Base-by-base conservation (phyloP, 2,329 filamentous ascomycete genomes). In the Alternaria atra region DNA sequence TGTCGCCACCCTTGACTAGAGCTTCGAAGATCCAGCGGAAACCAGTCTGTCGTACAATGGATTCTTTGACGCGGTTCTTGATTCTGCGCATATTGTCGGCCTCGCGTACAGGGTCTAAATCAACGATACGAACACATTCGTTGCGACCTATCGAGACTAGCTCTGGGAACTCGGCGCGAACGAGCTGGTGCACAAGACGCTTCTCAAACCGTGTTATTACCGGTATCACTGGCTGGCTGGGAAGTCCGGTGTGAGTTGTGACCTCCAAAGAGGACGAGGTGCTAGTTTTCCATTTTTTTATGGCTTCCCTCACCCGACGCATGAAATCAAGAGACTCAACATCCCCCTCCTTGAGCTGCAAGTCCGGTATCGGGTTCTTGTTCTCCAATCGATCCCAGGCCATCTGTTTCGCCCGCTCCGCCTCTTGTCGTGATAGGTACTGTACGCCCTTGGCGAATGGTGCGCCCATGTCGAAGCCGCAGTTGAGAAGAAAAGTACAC, bases 171-270 rank as follows among this genome's bases (percentile, higher is more conserved):
- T 91, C 88, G 13, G 83, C 84, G 12, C 87, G 83, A n/a, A 91
- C 83, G 12, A 90, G 80, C 67, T 91, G 88, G 70, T 91, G 86
- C 1, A 91, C 83, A 6, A 91, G 80, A 34, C 87, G 83, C 72
- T 89, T 87, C 71, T 91, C 88, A 67, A 86, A 90, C 0, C 83
- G 69, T 15, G 64, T 74, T 13, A 80, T 76, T 17, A 58, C 63
- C 17, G 59, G 62, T 2, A 62, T 37, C 2, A 29, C 10, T 3
- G 73, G 68, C 34, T 61, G 59, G 2, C 63, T 56, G 25, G 63
- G 40, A 6, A 70, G 57, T 4, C 75, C 76, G 10, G 74, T 76
- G 20, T 70, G 66, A 2, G 72, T 72, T 4, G 73, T 74, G 50
- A 79, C 72, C 10, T 75, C 67, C 7, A 79, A 61, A 6, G 30